These are phyloP conservation scores for Mycosphaerelloides madeirae DNA, from an alignment of 2,329 filamentous ascomycete genomes.

Conservation along the genomic window DNA sequence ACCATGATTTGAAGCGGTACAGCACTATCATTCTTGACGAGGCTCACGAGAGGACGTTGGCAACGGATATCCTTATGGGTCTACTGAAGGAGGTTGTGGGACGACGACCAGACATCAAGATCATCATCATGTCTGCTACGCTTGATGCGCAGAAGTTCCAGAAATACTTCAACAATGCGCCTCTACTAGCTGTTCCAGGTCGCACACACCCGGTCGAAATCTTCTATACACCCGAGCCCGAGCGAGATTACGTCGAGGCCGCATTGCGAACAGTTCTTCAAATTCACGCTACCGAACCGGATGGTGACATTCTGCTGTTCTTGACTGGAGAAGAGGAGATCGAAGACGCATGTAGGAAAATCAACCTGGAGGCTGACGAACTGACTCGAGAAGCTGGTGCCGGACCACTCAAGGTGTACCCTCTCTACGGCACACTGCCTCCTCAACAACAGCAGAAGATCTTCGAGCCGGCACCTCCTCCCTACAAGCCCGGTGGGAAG, in stretches of 20 bases:
- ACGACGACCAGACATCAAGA: slow-evolving; percentile 84
- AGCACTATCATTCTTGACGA: slow-evolving; percentile 98
- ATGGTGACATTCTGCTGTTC: slow-evolving; percentile 92
- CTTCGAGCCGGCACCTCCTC: slow-evolving; percentile 79
- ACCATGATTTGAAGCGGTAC: slow-evolving; percentile 85
- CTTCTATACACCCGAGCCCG: slow-evolving; percentile 94
- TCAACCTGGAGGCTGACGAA: slow-evolving; percentile 83
- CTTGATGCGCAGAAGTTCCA: slow-evolving; percentile 98
- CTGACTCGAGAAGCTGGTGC: slow-evolving; percentile 86
- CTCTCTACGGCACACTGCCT: slow-evolving; percentile 88
- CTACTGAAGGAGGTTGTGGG: slow-evolving; percentile 83
- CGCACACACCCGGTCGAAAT: slow-evolving; percentile 96
- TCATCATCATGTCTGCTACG: slow-evolving; percentile 98
- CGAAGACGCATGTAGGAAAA: slow-evolving; percentile 91
- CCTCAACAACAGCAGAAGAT: slow-evolving; percentile 82
- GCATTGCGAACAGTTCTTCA: slow-evolving; percentile 91
- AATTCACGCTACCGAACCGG: slow-evolving; percentile 87
- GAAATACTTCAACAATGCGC: slow-evolving; percentile 91
- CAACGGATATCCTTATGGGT: slow-evolving; percentile 96
- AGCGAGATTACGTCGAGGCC: slow-evolving; percentile 94
- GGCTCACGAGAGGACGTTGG: slow-evolving; percentile 94
- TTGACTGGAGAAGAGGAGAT: slow-evolving; percentile 98
- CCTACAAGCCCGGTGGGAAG: slow-evolving; percentile 68
- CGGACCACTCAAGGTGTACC: slow-evolving; percentile 84
- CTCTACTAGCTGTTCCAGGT: slow-evolving; percentile 87